Percentiles rank a stretch among this genome's conserved stretches.
These are phyloP conservation scores for Xylariaceae sp. DNA, from an alignment of 2,329 filamentous ascomycete genomes.

Conservation along the genomic window DNA sequence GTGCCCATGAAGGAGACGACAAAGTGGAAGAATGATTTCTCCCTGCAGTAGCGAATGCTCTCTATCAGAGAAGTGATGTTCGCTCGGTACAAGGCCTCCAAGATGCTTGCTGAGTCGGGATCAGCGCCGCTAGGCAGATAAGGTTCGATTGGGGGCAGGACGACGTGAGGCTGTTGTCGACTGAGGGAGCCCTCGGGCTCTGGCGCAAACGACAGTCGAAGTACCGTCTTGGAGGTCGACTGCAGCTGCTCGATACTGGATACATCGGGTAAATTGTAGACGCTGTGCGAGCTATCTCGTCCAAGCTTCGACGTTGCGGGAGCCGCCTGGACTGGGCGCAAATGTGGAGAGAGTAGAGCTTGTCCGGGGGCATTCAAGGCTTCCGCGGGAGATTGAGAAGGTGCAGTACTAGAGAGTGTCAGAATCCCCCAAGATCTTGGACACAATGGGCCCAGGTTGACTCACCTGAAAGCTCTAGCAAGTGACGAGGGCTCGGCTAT, in stretches of 20 bases:
- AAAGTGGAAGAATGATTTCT: constrained; percentile 92
- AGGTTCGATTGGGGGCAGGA: constrained; percentile 76
- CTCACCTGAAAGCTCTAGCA: constrained; percentile 44
- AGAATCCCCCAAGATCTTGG: constrained; percentile 3
- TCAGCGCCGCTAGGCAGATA: constrained; percentile 80
- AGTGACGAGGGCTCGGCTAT: constrained; percentile 41
- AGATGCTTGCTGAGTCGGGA: constrained; percentile 73
- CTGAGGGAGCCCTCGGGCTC: constrained; percentile 47
- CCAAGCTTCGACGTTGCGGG: constrained; percentile 15
- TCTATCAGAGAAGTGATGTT: constrained; percentile 95
- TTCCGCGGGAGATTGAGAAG: constrained; percentile 23
- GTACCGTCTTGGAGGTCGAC: constrained; percentile 47
- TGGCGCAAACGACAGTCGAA: constrained; percentile 54
- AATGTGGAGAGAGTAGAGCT: constrained; percentile 31
- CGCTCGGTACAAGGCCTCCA: constrained; percentile 82
- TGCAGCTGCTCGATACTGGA: constrained; percentile 51
- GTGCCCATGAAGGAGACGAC: constrained; percentile 95
- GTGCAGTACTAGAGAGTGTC: constrained; percentile 24
- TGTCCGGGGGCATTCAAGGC: constrained; percentile 13
- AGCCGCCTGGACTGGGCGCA: constrained; percentile 24
- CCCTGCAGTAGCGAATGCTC: constrained; percentile 90
- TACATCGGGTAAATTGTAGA: constrained; percentile 54
- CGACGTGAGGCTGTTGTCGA: constrained; percentile 63
- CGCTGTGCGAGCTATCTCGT: constrained; percentile 35
- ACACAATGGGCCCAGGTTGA: constrained; percentile 3